phyloP scores from a whole-genome alignment of 768 basidiomycete genomes.

The Kwoniella sp. region DNA sequence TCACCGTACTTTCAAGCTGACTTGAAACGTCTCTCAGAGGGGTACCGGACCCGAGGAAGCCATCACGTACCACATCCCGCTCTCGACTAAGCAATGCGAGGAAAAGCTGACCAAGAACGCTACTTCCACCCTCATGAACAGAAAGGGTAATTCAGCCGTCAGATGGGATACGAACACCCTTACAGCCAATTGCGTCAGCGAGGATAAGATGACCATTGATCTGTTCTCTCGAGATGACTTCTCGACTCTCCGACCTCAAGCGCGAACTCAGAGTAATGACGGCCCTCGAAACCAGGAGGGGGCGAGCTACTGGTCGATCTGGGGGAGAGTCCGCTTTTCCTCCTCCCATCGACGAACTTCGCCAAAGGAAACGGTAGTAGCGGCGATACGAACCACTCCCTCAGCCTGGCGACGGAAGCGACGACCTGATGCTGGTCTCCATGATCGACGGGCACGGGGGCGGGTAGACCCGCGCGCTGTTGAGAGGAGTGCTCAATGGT shows the following conservation, averaged over 20 bases:
- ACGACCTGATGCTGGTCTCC: constrained; percentile 7
- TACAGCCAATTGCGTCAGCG: not conserved
- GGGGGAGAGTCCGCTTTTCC: not conserved
- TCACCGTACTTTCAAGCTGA: not conserved
- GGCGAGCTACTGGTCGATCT: not conserved
- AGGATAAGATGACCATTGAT: constrained; percentile 6
- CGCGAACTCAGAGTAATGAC: not conserved
- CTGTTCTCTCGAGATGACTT: not conserved
- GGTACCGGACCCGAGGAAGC: constrained; percentile 1
- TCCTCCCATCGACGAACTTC: not conserved
- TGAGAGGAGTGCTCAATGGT: constrained; percentile 4
- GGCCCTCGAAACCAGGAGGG: not conserved
- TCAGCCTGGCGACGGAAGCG: not conserved
- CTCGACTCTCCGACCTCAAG: not conserved
- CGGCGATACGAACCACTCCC: not conserved
- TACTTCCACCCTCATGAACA: not conserved
- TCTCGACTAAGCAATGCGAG: not conserved
- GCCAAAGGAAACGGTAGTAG: not conserved
- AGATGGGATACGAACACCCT: constrained; percentile 2
- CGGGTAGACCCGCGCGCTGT: constrained; percentile 1
- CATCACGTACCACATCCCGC: not conserved
- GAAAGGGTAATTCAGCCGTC: not conserved
- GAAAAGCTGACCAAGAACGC: not conserved
- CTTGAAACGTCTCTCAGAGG: not conserved
- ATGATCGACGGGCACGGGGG: constrained; percentile 15